phyloP scores from a whole-genome alignment of 2,329 filamentous ascomycete species.

The Hypomyces perniciosus region DNA sequence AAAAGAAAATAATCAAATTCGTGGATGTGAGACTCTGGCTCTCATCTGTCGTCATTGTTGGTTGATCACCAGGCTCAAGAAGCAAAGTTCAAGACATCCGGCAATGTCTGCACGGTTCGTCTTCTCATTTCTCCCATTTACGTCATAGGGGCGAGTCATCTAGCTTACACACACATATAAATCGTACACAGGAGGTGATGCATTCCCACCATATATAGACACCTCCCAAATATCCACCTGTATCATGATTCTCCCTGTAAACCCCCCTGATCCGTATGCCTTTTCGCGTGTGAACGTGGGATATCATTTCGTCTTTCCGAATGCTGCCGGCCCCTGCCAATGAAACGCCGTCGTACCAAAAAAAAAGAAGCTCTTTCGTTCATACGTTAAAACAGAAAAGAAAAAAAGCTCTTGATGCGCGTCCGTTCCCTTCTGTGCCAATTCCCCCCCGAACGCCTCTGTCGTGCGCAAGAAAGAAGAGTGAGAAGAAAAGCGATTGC shows the following conservation, averaged over 20 bases:
- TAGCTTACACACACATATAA: slow-evolving; percentile 7
- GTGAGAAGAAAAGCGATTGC: not conserved
- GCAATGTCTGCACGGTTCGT: not conserved
- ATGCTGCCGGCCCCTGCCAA: slow-evolving; percentile 1
- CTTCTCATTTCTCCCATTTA: not conserved
- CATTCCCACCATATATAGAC: not conserved
- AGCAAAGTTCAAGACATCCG: not conserved
- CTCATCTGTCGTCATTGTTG: too few species aligned
- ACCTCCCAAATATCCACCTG: not conserved
- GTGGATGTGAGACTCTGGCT: too few species aligned
- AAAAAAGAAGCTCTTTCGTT: slow-evolving; percentile 1
- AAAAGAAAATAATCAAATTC: too few species aligned
- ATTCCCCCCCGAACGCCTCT: not conserved
- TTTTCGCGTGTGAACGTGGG: slow-evolving; percentile 6
- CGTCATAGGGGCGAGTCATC: slow-evolving; percentile 9
- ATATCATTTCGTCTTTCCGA: slow-evolving; percentile 12
- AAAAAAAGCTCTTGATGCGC: not conserved
- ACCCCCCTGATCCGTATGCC: slow-evolving; percentile 10
- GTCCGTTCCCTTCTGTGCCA: not conserved
- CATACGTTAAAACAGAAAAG: not conserved
- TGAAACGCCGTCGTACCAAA: slow-evolving; percentile 10
- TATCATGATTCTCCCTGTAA: not conserved
- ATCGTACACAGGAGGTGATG: slow-evolving; percentile 5
- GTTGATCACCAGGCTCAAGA: too few species aligned
- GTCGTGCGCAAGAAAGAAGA: not conserved